Evolutionary conservation across 2,329 filamentous ascomycete genomes (phyloP).

Genomic region (Colletotrichum higginsianum): DNA sequence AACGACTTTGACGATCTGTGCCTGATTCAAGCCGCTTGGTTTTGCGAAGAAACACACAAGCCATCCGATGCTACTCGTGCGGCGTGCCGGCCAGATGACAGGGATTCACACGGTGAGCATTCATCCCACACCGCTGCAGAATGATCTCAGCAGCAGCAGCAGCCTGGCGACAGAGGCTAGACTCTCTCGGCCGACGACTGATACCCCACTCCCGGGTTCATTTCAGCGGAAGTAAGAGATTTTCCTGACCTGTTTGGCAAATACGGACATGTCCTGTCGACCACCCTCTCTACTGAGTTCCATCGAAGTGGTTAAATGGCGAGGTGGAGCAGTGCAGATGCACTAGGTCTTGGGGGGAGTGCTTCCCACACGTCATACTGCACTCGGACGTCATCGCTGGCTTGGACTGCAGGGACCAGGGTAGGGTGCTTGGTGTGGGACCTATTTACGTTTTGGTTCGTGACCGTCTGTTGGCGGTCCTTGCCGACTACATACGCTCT

Average conservation of each 20-base stretch:
- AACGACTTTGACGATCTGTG: slow-evolving; percentile 34
- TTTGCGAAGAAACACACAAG: slow-evolving; percentile 12
- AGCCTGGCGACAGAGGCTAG: slow-evolving; percentile 36
- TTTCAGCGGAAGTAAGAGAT: slow-evolving; percentile 18
- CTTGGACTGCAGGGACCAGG: slow-evolving; percentile 32
- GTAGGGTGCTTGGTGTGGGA: slow-evolving; percentile 18
- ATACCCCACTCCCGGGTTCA: slow-evolving; percentile 17
- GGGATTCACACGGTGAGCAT: slow-evolving; percentile 24
- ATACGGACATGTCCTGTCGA: slow-evolving; percentile 14
- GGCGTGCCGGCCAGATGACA: slow-evolving; percentile 16
- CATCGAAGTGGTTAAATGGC: slow-evolving; percentile 35
- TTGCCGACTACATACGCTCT: slow-evolving; percentile 17
- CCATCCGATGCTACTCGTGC: slow-evolving; percentile 12
- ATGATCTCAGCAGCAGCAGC: slow-evolving; percentile 14
- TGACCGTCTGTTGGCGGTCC: slow-evolving; percentile 22
- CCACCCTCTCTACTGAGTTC: slow-evolving; percentile 26
- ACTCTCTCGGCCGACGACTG: slow-evolving; percentile 32
- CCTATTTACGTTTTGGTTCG: slow-evolving; percentile 37
- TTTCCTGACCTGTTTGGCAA: slow-evolving; percentile 25
- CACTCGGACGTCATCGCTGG: slow-evolving; percentile 40
- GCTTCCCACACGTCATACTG: slow-evolving; percentile 39
- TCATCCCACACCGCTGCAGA: slow-evolving; percentile 38
- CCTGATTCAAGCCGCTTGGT: slow-evolving; percentile 33
- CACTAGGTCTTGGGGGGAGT: slow-evolving; percentile 16
- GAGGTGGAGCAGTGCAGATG: slow-evolving; percentile 37